Evolutionary conservation across 129 eudicot species (phyloP).

Genomic region (Daucus carota): DNA sequence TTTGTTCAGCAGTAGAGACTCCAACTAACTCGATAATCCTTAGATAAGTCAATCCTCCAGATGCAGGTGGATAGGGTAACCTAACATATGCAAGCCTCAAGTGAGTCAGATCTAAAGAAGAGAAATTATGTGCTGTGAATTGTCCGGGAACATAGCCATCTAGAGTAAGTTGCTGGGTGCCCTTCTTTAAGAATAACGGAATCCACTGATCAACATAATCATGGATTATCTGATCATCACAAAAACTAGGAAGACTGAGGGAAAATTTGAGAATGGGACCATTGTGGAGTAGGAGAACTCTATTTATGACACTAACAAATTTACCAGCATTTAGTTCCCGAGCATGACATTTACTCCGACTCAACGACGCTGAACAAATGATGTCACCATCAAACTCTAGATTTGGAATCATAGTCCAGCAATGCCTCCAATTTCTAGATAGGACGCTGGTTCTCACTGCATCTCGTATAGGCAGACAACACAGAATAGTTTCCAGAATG

Average conservation of each 20-base stretch:
- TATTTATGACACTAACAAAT: not conserved
- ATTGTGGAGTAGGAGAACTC: not conserved
- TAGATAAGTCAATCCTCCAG: not conserved
- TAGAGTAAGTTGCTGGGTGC: not conserved
- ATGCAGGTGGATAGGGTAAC: not conserved
- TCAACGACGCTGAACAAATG: no score
- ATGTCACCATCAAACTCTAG: no score
- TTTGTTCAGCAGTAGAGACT: not conserved
- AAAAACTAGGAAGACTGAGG: not conserved
- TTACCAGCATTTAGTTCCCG: not conserved
- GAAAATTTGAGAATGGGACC: not conserved
- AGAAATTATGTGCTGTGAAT: not conserved
- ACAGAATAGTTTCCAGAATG: not conserved
- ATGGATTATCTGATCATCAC: not conserved
- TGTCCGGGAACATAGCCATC: not conserved
- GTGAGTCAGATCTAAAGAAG: not conserved
- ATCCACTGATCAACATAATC: not conserved
- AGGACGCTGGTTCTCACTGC: no score
- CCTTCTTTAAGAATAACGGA: not conserved
- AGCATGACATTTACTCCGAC: no score
- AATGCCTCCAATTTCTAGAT: no score
- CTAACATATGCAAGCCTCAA: no score
- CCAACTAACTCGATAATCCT: not conserved
- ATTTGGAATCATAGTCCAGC: no score
- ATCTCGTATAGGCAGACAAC: no score